Conservation (phyloP, 768 basidiomycete species). For the Podaxis rugospora region DNA sequence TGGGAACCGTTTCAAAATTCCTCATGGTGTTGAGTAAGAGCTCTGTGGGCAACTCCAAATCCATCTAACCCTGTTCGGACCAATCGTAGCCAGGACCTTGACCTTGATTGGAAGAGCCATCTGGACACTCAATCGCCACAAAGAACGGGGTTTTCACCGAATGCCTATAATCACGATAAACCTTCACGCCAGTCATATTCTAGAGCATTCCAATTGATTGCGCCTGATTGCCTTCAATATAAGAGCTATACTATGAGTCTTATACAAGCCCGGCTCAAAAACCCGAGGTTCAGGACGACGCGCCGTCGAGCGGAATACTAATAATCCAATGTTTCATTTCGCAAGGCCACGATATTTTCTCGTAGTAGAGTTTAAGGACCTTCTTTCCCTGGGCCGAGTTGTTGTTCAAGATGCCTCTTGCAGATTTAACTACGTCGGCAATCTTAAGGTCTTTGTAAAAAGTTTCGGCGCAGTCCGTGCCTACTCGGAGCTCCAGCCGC, state of each 20-base stretch:
- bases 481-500: not conserved
- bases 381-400: not conserved
- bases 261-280: not conserved
- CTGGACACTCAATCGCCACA: too few species aligned
- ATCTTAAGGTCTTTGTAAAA: not conserved
- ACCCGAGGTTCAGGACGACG: not conserved
- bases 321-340: not conserved
- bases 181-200: too few species aligned
- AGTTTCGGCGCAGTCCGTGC: not conserved
- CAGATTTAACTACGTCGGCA: not conserved
- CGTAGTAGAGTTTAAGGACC: not conserved
- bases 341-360: not conserved
- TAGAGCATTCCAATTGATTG: too few species aligned
- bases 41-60: too few species aligned
- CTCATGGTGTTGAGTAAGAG: too few species aligned
- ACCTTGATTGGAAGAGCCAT: too few species aligned
- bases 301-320: not conserved
- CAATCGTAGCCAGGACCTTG: too few species aligned
- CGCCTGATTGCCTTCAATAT: too few species aligned
- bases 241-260: not conserved
- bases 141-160: too few species aligned
- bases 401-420: not conserved
- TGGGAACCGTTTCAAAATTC: too few species aligned
- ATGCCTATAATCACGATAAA: too few species aligned
- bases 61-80: too few species aligned